phyloP scores from a whole-genome alignment of 2,329 filamentous ascomycete species.

The Paraphoma chrysanthemicola region DNA sequence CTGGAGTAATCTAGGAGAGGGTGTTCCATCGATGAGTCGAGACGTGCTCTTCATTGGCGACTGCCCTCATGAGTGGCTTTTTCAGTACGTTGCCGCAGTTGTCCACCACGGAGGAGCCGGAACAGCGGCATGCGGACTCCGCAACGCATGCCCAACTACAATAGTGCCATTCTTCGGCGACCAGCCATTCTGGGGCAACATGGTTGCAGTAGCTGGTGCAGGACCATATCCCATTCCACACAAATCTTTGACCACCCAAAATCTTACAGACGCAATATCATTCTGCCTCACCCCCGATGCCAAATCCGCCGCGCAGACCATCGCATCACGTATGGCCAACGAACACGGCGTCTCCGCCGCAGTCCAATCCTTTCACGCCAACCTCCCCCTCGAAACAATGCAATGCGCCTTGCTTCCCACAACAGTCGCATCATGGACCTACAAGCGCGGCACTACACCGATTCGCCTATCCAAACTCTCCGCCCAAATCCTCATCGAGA shows the following conservation, averaged over 20 bases:
- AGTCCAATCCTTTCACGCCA: conserved; percentile 35
- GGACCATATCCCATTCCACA: conserved; percentile 35
- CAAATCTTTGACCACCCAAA: conserved; percentile 32
- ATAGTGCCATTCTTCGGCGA: conserved; percentile 75
- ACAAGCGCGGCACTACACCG: conserved; percentile 15
- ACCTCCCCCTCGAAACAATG: conserved; percentile 32
- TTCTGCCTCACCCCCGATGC: conserved; percentile 27
- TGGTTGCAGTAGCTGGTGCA: conserved; percentile 39
- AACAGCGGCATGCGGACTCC: conserved; percentile 83
- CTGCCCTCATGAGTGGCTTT: conserved; percentile 86
- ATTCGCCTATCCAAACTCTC: conserved; percentile 31
- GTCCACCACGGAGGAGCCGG: conserved; percentile 87
- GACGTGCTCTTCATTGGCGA: conserved; percentile 67
- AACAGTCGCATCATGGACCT: conserved; percentile 30
- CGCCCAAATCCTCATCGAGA: conserved; percentile 29
- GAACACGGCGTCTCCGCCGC: conserved; percentile 33
- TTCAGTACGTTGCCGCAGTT: conserved; percentile 77
- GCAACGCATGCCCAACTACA: conserved; percentile 76
- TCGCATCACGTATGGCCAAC: conserved; percentile 29
- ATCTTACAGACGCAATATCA: conserved; percentile 30
- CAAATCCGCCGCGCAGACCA: conserved; percentile 16
- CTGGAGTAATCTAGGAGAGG: conserved; percentile 21
- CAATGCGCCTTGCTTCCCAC: conserved; percentile 28
- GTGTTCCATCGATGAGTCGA: conserved; percentile 17
- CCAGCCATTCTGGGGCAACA: conserved; percentile 44